Conservation (phyloP, 2,329 filamentous ascomycete species). For the Fusarium devonianum region DNA sequence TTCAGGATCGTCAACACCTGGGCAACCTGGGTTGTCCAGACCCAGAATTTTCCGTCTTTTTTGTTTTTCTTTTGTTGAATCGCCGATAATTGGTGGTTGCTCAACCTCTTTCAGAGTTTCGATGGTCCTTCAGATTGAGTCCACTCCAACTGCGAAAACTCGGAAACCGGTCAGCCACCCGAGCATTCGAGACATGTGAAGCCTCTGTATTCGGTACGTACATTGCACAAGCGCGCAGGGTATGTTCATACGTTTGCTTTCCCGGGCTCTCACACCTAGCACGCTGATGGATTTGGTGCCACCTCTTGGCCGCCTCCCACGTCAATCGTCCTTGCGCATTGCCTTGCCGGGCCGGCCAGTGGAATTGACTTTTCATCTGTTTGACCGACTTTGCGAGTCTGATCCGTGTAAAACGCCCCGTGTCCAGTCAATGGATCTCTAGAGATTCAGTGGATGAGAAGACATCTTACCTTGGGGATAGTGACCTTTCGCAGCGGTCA, state of each 20-base stretch:
- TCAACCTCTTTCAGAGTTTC: conserved; percentile 31
- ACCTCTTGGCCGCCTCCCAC: conserved; percentile 26
- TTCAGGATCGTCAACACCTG: conserved; percentile 17
- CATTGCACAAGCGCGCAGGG: conserved; percentile 13
- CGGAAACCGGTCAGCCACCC: conserved; percentile 36
- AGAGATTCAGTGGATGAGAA: no score
- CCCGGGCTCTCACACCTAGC: conserved; percentile 12
- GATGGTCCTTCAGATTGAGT: conserved; percentile 20
- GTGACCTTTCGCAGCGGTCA: not conserved
- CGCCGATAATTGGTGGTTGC: conserved; percentile 19
- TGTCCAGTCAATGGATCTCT: not conserved
- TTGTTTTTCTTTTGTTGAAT: conserved; percentile 27
- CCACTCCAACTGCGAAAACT: conserved; percentile 25
- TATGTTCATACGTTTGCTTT: conserved; percentile 26
- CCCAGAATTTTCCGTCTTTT: conserved; percentile 17
- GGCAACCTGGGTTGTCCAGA: conserved; percentile 16
- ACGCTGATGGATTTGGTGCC: conserved; percentile 16
- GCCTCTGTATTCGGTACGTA: conserved; percentile 16
- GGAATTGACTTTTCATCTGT: conserved; percentile 21
- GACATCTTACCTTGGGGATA: not conserved
- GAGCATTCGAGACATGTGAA: conserved; percentile 26
- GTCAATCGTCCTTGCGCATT: conserved; percentile 27
- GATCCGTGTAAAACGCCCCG: not conserved
- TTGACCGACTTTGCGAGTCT: conserved; percentile 11
- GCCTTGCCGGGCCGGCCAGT: conserved; percentile 6